These are phyloP conservation scores for Incumbomyces delicatus DNA, from an alignment of 2,329 filamentous ascomycete species.

Conservation along the genomic window DNA sequence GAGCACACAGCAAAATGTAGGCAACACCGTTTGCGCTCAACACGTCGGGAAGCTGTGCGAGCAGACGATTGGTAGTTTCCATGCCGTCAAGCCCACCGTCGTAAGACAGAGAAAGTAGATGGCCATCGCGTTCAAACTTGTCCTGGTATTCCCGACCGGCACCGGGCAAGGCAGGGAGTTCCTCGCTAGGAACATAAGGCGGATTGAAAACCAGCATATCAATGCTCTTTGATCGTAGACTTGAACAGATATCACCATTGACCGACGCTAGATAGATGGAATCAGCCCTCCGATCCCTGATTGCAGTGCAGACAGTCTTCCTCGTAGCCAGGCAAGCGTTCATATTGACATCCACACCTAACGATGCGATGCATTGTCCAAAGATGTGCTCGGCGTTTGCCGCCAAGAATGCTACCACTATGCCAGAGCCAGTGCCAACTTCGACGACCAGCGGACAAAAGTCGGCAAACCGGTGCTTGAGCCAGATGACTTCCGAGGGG, in stretches of 20 bases:
- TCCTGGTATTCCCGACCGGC: slow-evolving; percentile 1
- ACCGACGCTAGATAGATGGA: slow-evolving; percentile 53
- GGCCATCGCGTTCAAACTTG: slow-evolving; percentile 68
- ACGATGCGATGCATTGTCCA: slow-evolving; percentile 58
- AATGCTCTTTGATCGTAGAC: slow-evolving; percentile 50
- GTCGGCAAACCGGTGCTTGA: slow-evolving; percentile 52
- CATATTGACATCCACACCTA: slow-evolving; percentile 75
- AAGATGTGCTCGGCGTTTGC: slow-evolving; percentile 67
- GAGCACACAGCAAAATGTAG: slow-evolving; percentile 80
- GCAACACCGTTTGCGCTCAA: slow-evolving; percentile 64
- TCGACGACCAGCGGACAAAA: slow-evolving; percentile 61
- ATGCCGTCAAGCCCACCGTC: slow-evolving; percentile 85
- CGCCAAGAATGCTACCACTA: slow-evolving; percentile 80
- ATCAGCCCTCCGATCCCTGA: slow-evolving; percentile 26
- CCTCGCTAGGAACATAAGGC: slow-evolving; percentile 83
- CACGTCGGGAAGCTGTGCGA: slow-evolving; percentile 57
- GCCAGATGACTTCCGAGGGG: slow-evolving; percentile 56
- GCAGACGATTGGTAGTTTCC: slow-evolving; percentile 76
- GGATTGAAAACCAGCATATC: slow-evolving; percentile 95
- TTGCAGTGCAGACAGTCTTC: slow-evolving; percentile 53
- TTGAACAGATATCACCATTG: slow-evolving; percentile 58
- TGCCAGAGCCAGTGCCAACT: slow-evolving; percentile 81
- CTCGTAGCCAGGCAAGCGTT: slow-evolving; percentile 70
- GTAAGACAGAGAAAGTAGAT: slow-evolving; percentile 75
- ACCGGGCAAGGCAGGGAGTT: slow-evolving; percentile 50